Conservation (phyloP, 164 flowering plant species). For the Saururus chinensis region DNA sequence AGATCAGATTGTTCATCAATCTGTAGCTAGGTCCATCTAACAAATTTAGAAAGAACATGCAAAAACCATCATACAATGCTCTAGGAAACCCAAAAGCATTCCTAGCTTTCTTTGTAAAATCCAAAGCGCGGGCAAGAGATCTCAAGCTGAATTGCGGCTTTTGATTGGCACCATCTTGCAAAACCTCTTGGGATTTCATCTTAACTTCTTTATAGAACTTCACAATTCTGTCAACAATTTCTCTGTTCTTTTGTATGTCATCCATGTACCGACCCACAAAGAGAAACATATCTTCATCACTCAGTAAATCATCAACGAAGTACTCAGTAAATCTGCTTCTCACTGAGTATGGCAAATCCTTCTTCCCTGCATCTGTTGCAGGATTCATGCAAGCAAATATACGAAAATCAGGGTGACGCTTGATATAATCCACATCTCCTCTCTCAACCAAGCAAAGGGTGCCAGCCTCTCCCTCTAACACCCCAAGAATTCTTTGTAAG, state of each 20-base stretch:
- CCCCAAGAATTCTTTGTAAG: constrained; percentile 80
- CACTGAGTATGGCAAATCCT: constrained; percentile 64
- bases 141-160: constrained; percentile 94
- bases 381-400: constrained; percentile 99
- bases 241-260: constrained; percentile 20
- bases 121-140: constrained; percentile 87
- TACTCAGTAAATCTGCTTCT: constrained; percentile 85
- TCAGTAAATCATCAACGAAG: constrained; percentile 82
- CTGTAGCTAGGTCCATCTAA: constrained; percentile 70
- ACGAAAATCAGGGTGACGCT: constrained; percentile 76
- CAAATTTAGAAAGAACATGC: constrained; percentile 80
- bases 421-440: constrained; percentile 61
- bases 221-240: constrained; percentile 38
- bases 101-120: constrained; percentile 52
- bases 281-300: constrained; percentile 63
- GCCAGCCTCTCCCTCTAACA: constrained; percentile 73
- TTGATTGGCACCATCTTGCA: constrained; percentile 97
- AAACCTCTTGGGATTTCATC: constrained; percentile 59
- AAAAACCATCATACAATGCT: constrained; percentile 92
- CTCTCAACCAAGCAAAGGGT: constrained; percentile 89
- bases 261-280: constrained; percentile 51
- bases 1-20: constrained; percentile 49
- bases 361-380: constrained; percentile 97
- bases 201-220: constrained; percentile 69
- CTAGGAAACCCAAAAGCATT: constrained; percentile 38